Percentiles rank a stretch among this genome's conserved stretches.
Evolutionary conservation across 2,329 filamentous ascomycete species (phyloP).

Genomic region (Paraconiothyrium sp.): DNA sequence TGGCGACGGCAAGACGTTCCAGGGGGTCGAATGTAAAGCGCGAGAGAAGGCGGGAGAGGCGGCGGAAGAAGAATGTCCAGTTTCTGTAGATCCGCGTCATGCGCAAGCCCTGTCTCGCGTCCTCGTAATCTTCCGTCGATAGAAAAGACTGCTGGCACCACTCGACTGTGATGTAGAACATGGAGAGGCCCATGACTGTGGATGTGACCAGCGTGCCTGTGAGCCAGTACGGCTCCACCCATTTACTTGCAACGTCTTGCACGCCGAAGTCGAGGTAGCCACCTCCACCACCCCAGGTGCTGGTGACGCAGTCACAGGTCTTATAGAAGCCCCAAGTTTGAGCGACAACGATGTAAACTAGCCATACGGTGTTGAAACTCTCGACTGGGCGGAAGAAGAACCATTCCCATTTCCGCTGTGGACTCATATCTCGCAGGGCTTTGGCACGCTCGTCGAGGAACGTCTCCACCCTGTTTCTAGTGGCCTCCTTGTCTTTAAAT

Average conservation of each 20-base stretch:
- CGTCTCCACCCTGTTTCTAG: conserved; percentile 14
- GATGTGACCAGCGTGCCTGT: conserved; percentile 43
- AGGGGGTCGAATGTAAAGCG: conserved; percentile 24
- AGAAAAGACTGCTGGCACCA: conserved; percentile 53
- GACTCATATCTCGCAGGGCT: conserved; percentile 23
- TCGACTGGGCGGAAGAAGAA: conserved; percentile 47
- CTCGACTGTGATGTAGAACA: conserved; percentile 51
- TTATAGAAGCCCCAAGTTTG: conserved; percentile 56
- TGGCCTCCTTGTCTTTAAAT: conserved; percentile 13
- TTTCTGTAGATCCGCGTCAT: conserved; percentile 36
- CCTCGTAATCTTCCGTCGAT: conserved; percentile 43
- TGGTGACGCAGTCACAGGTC: conserved; percentile 55
- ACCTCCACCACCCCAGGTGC: conserved; percentile 48
- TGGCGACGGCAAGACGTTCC: conserved; percentile 22
- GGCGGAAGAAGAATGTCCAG: conserved; percentile 27
- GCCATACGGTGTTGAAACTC: conserved; percentile 49
- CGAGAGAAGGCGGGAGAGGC: conserved; percentile 20
- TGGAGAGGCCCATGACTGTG: conserved; percentile 40
- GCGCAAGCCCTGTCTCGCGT: conserved; percentile 37
- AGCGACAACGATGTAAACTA: conserved; percentile 49
- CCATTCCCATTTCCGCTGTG: conserved; percentile 34
- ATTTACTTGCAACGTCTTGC: conserved; percentile 42
- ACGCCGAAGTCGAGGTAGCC: conserved; percentile 55
- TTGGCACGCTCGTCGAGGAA: conserved; percentile 17
- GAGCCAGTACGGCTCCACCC: conserved; percentile 44